These are phyloP conservation scores for Aureobasidium pullulans DNA, from an alignment of 2,329 filamentous ascomycete species.

Conservation along the genomic window DNA sequence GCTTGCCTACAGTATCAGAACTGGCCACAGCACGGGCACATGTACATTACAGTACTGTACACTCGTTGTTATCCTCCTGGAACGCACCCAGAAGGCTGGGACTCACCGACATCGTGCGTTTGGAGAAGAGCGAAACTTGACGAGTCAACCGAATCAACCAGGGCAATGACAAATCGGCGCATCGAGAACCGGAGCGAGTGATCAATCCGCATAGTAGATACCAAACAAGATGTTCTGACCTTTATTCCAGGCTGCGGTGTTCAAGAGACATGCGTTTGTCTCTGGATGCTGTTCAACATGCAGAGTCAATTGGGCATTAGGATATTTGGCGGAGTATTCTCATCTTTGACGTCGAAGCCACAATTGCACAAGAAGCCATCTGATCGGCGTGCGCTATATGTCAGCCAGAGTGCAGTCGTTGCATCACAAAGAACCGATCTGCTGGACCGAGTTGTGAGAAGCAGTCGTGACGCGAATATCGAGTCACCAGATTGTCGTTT, in stretches of 20 bases:
- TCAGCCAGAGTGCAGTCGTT: background rate
- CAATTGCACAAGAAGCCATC: constrained; percentile 9
- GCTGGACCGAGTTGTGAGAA: background rate
- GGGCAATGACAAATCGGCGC: constrained; percentile 3
- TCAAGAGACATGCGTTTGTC: background rate
- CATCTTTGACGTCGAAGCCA: constrained; percentile 11
- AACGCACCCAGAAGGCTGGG: background rate
- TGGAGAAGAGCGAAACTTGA: constrained; percentile 3
- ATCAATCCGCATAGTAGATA: background rate
- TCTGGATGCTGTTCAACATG: background rate
- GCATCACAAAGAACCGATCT: constrained; percentile 2
- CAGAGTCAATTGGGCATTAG: constrained; percentile 4
- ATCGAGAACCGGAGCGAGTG: background rate
- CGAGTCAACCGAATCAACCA: background rate
- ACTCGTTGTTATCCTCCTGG: background rate
- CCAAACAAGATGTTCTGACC: background rate
- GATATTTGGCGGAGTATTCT: background rate
- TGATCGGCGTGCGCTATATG: constrained; percentile 6
- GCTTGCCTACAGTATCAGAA: constrained; percentile 1
- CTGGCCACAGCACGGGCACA: background rate
- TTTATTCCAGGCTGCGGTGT: background rate
- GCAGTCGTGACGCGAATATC: background rate
- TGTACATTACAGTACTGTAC: background rate
- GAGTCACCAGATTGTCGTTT: constrained; percentile 9
- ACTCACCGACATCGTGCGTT: background rate